These are phyloP conservation scores for Ceratonia siliqua DNA, from an alignment of 306 rosid species.

Conservation along the genomic window DNA sequence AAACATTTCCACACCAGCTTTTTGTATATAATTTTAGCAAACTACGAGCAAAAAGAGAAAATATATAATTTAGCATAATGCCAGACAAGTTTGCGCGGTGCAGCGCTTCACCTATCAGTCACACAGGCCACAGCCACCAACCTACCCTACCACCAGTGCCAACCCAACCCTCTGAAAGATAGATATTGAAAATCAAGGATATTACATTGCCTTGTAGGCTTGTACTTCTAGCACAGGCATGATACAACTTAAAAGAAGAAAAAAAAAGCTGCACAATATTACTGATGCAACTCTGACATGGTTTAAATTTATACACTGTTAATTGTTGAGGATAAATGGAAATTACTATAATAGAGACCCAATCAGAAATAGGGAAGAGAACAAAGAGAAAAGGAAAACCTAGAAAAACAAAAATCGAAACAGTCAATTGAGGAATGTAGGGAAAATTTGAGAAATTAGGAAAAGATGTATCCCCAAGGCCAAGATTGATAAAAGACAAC, in stretches of 20 bases:
- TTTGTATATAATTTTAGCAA: conserved; percentile 20
- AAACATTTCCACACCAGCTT: conserved; percentile 33
- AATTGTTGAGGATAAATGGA: conserved; percentile 32
- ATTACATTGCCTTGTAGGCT: conserved; percentile 20
- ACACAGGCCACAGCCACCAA: conserved; percentile 4
- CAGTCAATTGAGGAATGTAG: conserved; percentile 17
- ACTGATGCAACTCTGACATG: conserved; percentile 32
- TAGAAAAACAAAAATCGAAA: conserved; percentile 31
- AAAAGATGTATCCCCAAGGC: conserved; percentile 26
- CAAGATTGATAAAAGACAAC: conserved; percentile 46
- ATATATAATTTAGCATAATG: conserved; percentile 25
- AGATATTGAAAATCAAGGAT: background rate
- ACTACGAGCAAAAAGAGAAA: too few species aligned
- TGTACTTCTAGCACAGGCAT: background rate
- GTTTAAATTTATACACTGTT: conserved; percentile 40
- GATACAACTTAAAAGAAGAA: background rate
- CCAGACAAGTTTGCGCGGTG: conserved; percentile 46
- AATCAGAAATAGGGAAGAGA: conserved; percentile 3
- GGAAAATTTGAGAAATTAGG: background rate
- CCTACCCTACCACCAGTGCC: conserved; percentile 42
- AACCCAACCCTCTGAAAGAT: conserved; percentile 5
- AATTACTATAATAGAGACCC: conserved; percentile 27
- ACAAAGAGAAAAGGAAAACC: too few species aligned
- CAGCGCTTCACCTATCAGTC: conserved; percentile 30
- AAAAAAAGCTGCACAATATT: conserved; percentile 33